Conservation (phyloP, 345 rosid genomes). For the Gossypium raimondii region DNA sequence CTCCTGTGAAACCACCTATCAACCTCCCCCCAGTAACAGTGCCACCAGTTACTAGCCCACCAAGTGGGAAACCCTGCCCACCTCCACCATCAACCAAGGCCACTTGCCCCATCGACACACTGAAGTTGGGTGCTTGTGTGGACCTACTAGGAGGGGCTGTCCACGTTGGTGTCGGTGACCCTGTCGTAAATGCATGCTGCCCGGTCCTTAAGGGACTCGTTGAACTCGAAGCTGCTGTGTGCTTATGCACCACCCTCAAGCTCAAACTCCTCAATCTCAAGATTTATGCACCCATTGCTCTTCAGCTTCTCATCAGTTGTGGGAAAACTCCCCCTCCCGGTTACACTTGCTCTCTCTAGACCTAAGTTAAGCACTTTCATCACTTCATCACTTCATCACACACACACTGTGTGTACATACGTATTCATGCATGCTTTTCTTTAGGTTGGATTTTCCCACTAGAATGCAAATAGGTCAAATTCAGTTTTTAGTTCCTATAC, state of each 20-base stretch:
- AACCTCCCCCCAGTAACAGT: conserved; percentile 26
- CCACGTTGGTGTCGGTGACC: conserved; percentile 74
- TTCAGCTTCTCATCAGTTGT: conserved; percentile 86
- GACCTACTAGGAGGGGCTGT: conserved; percentile 85
- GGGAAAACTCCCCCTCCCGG: conserved; percentile 98
- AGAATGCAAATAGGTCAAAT: not conserved
- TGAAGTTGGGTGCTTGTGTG: conserved; percentile 88
- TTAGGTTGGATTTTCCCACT: not conserved
- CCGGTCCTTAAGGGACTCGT: conserved; percentile 71
- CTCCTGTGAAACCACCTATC: conserved; percentile 7
- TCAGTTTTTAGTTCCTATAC: too few relatives aligned
- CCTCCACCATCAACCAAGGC: conserved; percentile 13
- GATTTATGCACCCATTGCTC: conserved; percentile 78
- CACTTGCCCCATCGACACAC: conserved; percentile 76
- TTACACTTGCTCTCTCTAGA: conserved; percentile 80
- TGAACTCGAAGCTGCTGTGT: conserved; percentile 83
- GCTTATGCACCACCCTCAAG: conserved; percentile 90
- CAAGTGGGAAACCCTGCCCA: conserved; percentile 18
- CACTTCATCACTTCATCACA: not conserved
- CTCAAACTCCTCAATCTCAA: conserved; percentile 81
- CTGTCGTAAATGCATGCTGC: conserved; percentile 76
- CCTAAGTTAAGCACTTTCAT: conserved; percentile 19
- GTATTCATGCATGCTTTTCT: not conserved
- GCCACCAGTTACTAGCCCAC: conserved; percentile 34
- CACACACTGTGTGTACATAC: too few relatives aligned